Base-by-base conservation (phyloP, 306 rosid genomes). In the Potentilla sterilis region DNA sequence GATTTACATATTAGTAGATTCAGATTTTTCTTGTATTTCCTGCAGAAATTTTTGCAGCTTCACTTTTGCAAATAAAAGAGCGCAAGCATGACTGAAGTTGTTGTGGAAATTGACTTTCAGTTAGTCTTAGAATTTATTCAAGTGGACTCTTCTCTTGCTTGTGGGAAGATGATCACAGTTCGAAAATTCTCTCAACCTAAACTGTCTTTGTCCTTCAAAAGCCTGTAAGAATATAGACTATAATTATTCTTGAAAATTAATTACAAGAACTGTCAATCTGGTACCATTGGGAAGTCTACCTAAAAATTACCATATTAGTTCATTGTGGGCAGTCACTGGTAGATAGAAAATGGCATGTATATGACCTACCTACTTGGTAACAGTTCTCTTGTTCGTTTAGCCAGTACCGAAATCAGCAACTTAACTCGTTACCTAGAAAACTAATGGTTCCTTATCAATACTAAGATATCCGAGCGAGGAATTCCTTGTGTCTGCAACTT, bases 41-140 rank as follows among this genome's bases (percentile, higher is more conserved):
- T 74, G 52, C 52, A 57, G 24, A 37, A 65, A 77, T 40, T 61
- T 24, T 71, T 10, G 18, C 18, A 42, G 14, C 7, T 77, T 37
- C 46, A 32, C 11, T 55, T 54, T 51, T 71, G 34, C 77, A 62
- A 43, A 62, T 43, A 19, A 75, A 69, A 76, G 75, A 66, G 62
- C 38, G 10, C 35, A 28, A 49, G 40, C 41, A 47, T 61, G 78
- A 10, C 59, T 40, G 9, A 47, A 74, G 24, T 69, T 69, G 41
- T 75, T 34, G 28, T 28, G 28, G 22, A n/a, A 19, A 46, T 75
- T 63, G 9, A 28, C 1, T 28, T 28, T 28, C 28, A 28, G 28
- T 28, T 15, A 35, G 49, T 38, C 75, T 18, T 21, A 3, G 21
- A 28, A 16, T 21, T 59, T 3, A 44, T 44, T 12, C 49, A 54